These are phyloP conservation scores for Henckelia pumila DNA, from an alignment of 257 asterid species.

Conservation along the genomic window DNA sequence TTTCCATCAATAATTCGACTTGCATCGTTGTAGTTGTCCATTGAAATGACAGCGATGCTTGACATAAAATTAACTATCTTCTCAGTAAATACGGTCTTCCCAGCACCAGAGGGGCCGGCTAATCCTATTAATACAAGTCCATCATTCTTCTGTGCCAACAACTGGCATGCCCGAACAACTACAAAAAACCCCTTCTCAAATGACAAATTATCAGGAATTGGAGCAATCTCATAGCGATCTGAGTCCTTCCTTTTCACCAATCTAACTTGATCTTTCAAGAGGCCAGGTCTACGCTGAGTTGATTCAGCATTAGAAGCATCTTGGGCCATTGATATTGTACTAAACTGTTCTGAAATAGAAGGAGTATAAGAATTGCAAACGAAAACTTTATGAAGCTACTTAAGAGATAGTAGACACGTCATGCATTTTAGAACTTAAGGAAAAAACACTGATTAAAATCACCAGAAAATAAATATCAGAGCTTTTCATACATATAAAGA, in stretches of 20 bases:
- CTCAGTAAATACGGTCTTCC: conserved; percentile 65
- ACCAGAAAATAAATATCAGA: conserved; percentile 11
- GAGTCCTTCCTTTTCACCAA: conserved; percentile 73
- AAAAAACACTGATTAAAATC: background rate
- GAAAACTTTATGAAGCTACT: background rate
- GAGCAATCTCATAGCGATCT: conserved; percentile 68
- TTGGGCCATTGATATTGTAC: conserved; percentile 42
- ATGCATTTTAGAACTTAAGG: too few relatives aligned
- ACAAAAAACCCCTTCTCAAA: conserved; percentile 97
- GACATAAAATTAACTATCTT: conserved; percentile 70
- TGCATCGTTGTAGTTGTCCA: conserved; percentile 96
- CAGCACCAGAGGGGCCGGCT: conserved; percentile 99
- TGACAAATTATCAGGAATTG: conserved; percentile 69
- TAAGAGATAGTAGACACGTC: background rate
- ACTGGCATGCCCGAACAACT: conserved; percentile 83
- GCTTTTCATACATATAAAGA: conserved; percentile 11
- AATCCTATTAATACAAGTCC: conserved; percentile 79
- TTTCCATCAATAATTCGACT: conserved; percentile 97
- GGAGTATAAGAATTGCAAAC: background rate
- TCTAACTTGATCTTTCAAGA: conserved; percentile 90
- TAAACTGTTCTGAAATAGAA: conserved; percentile 35
- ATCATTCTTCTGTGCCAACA: conserved; percentile 80
- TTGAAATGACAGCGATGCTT: conserved; percentile 84
- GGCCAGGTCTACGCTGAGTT: conserved; percentile 61
- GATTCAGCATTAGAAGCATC: conserved; percentile 43